Percentiles rank a stretch among this genome's conserved stretches.
Conservation (phyloP, 345 rosid genomes). For the Physaria fendleri region DNA sequence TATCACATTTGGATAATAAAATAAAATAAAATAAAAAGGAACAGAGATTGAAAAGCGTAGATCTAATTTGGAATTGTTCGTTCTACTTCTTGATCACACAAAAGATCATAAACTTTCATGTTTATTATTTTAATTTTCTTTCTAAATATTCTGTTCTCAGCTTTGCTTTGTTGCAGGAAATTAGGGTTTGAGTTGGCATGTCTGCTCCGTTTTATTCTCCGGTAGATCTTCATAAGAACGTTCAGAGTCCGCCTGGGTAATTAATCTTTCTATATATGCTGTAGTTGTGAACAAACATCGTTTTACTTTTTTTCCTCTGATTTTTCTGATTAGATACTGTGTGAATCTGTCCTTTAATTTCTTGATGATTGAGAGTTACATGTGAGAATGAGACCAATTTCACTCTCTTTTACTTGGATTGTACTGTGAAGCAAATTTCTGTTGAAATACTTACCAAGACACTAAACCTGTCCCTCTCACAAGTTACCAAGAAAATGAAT, state of each 20-base stretch:
- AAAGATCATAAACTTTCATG: background rate
- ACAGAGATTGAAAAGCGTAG: background rate
- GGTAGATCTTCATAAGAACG: constrained; percentile 9
- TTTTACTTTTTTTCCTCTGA: background rate
- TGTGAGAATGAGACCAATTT: background rate
- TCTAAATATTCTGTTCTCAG: too few relatives aligned
- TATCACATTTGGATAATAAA: too few relatives aligned
- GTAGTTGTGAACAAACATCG: too few relatives aligned
- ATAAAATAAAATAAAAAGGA: background rate
- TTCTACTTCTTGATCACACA: background rate
- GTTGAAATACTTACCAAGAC: too few relatives aligned
- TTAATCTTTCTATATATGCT: background rate
- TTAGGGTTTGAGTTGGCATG: constrained; percentile 25
- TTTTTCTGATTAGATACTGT: background rate
- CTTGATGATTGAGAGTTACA: background rate
- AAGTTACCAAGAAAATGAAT: constrained; percentile 13
- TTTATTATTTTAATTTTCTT: background rate
- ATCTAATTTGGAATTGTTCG: constrained; percentile 7
- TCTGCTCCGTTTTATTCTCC: constrained; percentile 29
- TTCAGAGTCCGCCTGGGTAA: constrained; percentile 31
- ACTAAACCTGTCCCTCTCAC: constrained; percentile 21
- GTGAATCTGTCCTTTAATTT: background rate
- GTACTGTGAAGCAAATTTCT: too few relatives aligned
- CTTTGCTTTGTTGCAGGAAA: constrained; percentile 7
- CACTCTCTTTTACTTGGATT: background rate